Base-by-base conservation (phyloP, 1,284 basidiomycete species). In the Microbotryum saponariae region DNA sequence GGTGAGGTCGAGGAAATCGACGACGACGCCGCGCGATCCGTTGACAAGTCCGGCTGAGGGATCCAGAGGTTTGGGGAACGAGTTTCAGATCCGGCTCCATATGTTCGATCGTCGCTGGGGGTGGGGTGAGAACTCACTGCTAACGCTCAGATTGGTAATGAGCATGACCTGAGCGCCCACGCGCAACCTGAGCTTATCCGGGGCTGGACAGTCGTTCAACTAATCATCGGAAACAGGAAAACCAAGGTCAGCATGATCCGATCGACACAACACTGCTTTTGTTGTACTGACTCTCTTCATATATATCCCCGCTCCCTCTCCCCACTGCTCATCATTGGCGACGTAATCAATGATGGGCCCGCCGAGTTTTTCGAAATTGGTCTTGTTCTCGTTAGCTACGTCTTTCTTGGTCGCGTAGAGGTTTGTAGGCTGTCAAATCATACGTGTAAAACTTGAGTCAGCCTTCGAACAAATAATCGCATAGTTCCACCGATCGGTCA, bases 161-260 rank as follows among this genome's bases (percentile, higher is more conserved):
- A 71, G 63, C 23, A 71, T 50, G 29, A 71, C 69, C 53, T 71
- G 70, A 4, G 70, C 66, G 27, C 69, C 67, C 14, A 62, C 59
- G 56, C 69, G 70, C 23, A 71, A 56, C 25, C 58, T 56, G 6
- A 71, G 37, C 4, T 37, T 54, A 18, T 60, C 47, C 1, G 54
- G 58, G 14, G 62, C 62, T 6, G 64, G 70, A 14, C 62, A 58
- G 21, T 64, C 59, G 9, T 70, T 56, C n/a, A 71, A 62, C 61
- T 70, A 58, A 6, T 8, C 7, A 18, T 20, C 4, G 20, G 5
- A 12, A 16, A 9, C 16, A 27, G 20, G 29, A 18, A 42, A 18
- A 16, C 37, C 37, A 16, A 12, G 12, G 12, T 42, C 37, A 42
- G 37, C 37, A 42, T 16, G 6, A 42, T 31, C 9, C 31, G 5